Conservation (phyloP, 2,329 filamentous ascomycete genomes). For the Sclerotinia minor region DNA sequence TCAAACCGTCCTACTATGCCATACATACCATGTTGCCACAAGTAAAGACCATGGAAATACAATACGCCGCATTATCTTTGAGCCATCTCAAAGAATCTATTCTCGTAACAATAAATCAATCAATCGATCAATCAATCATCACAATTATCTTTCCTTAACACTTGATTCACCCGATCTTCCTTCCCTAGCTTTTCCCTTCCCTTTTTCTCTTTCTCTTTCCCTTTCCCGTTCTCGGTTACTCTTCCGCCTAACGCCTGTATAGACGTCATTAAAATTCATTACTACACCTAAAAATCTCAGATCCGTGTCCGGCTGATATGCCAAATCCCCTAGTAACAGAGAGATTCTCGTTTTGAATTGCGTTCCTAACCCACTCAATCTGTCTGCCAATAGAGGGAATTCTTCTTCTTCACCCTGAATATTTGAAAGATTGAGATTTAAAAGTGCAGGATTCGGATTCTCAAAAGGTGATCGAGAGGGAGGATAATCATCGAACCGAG, state of each 20-base stretch:
- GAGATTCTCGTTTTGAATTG: constrained; percentile 79
- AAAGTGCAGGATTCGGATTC: constrained; percentile 30
- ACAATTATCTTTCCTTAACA: constrained; percentile 5
- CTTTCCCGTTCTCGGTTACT: constrained; percentile 1
- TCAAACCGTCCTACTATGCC: constrained; percentile 4
- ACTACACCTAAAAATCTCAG: constrained; percentile 94
- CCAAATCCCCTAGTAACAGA: constrained; percentile 81
- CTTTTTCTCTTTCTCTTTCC: constrained; percentile 11
- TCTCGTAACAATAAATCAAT: no score
- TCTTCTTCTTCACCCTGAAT: constrained; percentile 46
- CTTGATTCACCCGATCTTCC: constrained; percentile 11
- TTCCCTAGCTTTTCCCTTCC: constrained; percentile 6
- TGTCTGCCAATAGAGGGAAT: constrained; percentile 72
- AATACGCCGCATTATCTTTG: neutral
- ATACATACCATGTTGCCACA: neutral
- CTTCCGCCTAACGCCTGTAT: constrained; percentile 62
- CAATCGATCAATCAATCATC: no score
- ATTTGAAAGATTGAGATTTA: constrained; percentile 45
- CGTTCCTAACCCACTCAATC: constrained; percentile 68
- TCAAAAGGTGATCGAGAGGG: constrained; percentile 13
- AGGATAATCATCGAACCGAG: constrained; percentile 36
- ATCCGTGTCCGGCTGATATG: constrained; percentile 91
- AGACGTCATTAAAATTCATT: constrained; percentile 99
- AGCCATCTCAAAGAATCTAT: neutral
- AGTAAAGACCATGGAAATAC: constrained; percentile 13